Conservation (phyloP, 345 rosid genomes). For the Noccaea caerulescens region DNA sequence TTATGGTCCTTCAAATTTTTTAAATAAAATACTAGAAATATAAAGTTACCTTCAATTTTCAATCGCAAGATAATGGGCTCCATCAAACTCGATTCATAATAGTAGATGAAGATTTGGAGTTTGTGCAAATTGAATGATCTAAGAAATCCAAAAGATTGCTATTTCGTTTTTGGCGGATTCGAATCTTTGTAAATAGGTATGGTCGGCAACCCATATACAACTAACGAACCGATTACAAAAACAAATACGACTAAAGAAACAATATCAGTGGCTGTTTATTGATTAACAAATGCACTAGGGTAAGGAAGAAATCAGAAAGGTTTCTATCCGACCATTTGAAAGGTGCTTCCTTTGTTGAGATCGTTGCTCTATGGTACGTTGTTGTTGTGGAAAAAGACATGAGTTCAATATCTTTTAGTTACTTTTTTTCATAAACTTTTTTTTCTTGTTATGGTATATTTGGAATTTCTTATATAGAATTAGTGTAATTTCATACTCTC, state of each 20-base stretch:
- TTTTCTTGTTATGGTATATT: too few species aligned
- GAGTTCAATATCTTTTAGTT: background rate
- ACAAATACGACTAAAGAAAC: background rate
- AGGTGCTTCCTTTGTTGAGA: too few species aligned
- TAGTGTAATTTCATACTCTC: background rate
- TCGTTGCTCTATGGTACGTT: too few species aligned
- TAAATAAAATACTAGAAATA: too few species aligned
- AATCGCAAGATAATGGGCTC: background rate
- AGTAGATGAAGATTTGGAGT: slow-evolving; percentile 19
- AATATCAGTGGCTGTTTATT: background rate
- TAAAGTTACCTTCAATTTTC: slow-evolving; percentile 14
- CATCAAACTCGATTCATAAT: slow-evolving; percentile 12
- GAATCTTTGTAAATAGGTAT: background rate
- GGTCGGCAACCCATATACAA: slow-evolving; percentile 19
- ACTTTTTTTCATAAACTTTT: too few species aligned
- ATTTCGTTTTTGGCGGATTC: slow-evolving; percentile 25
- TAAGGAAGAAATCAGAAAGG: background rate
- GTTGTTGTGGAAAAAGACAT: too few species aligned
- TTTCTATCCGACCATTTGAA: too few species aligned
- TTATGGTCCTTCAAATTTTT: background rate
- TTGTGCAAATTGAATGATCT: slow-evolving; percentile 36
- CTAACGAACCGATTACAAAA: background rate
- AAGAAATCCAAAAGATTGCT: slow-evolving; percentile 25
- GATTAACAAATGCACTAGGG: background rate
- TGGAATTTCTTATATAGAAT: background rate